A percentile compares a stretch with the other conserved stretches of the same genome.
Conservation (phyloP, 768 basidiomycete genomes). For the Collybiopsis confluens region DNA sequence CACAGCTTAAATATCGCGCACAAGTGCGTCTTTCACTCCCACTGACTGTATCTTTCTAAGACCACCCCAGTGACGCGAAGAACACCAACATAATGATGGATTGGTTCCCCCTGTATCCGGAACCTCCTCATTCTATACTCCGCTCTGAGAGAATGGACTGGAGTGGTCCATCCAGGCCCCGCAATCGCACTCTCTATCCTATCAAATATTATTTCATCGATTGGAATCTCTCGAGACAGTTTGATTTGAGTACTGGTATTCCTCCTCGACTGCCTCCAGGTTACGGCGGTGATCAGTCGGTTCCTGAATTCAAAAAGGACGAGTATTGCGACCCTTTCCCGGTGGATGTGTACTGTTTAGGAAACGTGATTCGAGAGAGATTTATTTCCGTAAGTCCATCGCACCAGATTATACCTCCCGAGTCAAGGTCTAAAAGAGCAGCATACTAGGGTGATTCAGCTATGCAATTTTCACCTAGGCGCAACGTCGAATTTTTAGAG, state of each 20-base stretch:
- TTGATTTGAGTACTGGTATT: constrained; percentile 16
- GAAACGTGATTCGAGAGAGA: constrained; percentile 26
- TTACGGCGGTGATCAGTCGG: constrained; percentile 37
- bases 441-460: neutral
- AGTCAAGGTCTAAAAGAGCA: no score
- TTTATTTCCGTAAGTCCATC: constrained; percentile 6
- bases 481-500: constrained; percentile 24
- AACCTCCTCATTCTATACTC: neutral
- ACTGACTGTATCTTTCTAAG: neutral
- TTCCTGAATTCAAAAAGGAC: constrained; percentile 29
- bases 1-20: constrained; percentile 23
- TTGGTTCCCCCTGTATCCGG: neutral
- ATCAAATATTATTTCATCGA: constrained; percentile 35
- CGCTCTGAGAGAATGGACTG: neutral
- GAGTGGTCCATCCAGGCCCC: neutral
- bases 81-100: constrained; percentile 7
- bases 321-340: constrained; percentile 33
- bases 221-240: constrained; percentile 30
- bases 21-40: constrained; percentile 14
- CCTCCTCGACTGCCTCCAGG: constrained; percentile 23
- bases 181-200: constrained; percentile 23
- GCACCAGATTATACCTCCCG: no score
- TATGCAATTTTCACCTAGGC: neutral
- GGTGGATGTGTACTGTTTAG: constrained; percentile 41
- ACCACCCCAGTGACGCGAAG: neutral